Percentiles rank a stretch among this genome's conserved stretches.
Conservation (phyloP, 2,329 filamentous ascomycete species). For the Ophiostoma montium region DNA sequence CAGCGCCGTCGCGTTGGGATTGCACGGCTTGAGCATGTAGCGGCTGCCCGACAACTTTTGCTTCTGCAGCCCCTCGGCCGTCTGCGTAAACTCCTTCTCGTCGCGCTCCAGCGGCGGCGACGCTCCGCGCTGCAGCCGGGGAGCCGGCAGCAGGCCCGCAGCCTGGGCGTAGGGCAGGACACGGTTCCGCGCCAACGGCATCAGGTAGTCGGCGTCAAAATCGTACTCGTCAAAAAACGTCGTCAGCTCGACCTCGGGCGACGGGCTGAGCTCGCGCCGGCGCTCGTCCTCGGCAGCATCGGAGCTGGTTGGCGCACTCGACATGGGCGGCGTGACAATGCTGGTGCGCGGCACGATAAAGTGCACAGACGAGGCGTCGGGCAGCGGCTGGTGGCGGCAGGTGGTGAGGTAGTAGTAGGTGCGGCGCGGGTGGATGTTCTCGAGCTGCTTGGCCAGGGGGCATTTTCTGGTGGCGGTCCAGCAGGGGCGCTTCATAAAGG, state of each 20-base stretch:
- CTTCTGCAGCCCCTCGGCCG: slow-evolving; percentile 69
- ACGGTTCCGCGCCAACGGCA: slow-evolving; percentile 51
- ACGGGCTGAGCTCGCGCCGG: slow-evolving; percentile 64
- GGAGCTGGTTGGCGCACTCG: slow-evolving; percentile 50
- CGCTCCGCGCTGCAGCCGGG: slow-evolving; percentile 46
- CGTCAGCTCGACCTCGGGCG: slow-evolving; percentile 84
- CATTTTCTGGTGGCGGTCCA: slow-evolving; percentile 70
- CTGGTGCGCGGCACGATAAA: slow-evolving; percentile 33
- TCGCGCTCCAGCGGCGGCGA: slow-evolving; percentile 87
- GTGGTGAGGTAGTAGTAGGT: slow-evolving; percentile 95
- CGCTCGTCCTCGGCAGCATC: slow-evolving; percentile 59
- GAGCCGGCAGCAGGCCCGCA: slow-evolving; percentile 16
- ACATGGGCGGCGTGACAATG: slow-evolving; percentile 74
- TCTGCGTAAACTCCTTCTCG: slow-evolving; percentile 93
- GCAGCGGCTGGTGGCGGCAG: slow-evolving; percentile 69
- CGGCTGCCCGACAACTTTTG: slow-evolving; percentile 39
- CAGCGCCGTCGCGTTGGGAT: neutral
- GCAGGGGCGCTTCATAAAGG: slow-evolving; percentile 75
- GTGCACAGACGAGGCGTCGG: slow-evolving; percentile 38
- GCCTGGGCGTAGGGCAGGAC: slow-evolving; percentile 20
- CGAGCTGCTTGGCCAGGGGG: slow-evolving; percentile 83
- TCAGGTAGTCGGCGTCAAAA: slow-evolving; percentile 41
- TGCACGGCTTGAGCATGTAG: slow-evolving; percentile 17
- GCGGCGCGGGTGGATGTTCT: slow-evolving; percentile 81
- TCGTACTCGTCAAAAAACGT: slow-evolving; percentile 55